These are phyloP conservation scores for Colletotrichum zoysiae DNA, from an alignment of 2,329 filamentous ascomycete species.

Conservation along the genomic window DNA sequence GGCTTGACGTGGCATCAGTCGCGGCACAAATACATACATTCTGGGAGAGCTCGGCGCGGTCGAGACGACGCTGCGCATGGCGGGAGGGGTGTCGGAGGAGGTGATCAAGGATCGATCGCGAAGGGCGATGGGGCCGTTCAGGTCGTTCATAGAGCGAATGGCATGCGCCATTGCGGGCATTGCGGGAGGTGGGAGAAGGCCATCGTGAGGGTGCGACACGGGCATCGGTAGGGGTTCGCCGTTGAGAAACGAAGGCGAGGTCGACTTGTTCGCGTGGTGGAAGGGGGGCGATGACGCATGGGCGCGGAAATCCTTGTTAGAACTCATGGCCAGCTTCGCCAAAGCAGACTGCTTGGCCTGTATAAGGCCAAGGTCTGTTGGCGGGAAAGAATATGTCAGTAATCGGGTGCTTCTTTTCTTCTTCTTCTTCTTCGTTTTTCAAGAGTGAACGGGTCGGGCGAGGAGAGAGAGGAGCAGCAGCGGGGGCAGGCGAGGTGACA, in stretches of 20 bases:
- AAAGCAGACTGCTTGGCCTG: slow-evolving; percentile 57
- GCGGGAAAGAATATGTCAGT: slow-evolving; percentile 28
- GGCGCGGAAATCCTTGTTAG: slow-evolving; percentile 46
- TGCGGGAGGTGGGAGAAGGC: slow-evolving; percentile 48
- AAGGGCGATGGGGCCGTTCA: slow-evolving; percentile 50
- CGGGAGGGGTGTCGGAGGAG: slow-evolving; percentile 64
- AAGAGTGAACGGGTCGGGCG: background rate
- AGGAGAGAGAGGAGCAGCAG: slow-evolving; percentile 1
- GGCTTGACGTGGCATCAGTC: slow-evolving; percentile 6
- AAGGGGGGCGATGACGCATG: slow-evolving; percentile 48
- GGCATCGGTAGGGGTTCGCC: slow-evolving; percentile 45
- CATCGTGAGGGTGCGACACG: slow-evolving; percentile 47
- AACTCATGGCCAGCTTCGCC: slow-evolving; percentile 60
- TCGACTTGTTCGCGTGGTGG: slow-evolving; percentile 44
- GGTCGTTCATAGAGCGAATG: slow-evolving; percentile 57
- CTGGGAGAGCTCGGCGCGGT: slow-evolving; percentile 70
- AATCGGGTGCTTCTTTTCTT: background rate
- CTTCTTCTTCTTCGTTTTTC: background rate
- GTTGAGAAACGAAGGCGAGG: slow-evolving; percentile 15
- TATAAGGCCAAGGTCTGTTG: slow-evolving; percentile 44
- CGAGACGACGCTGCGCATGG: slow-evolving; percentile 68
- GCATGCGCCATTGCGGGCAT: slow-evolving; percentile 57
- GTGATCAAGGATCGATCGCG: slow-evolving; percentile 46
- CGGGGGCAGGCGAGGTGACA: background rate
- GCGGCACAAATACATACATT: slow-evolving; percentile 60